Percentiles rank a stretch among this genome's conserved stretches.
phyloP scores from a whole-genome alignment of 208 protist genomes.

The Herpetomonas tarakana region DNA sequence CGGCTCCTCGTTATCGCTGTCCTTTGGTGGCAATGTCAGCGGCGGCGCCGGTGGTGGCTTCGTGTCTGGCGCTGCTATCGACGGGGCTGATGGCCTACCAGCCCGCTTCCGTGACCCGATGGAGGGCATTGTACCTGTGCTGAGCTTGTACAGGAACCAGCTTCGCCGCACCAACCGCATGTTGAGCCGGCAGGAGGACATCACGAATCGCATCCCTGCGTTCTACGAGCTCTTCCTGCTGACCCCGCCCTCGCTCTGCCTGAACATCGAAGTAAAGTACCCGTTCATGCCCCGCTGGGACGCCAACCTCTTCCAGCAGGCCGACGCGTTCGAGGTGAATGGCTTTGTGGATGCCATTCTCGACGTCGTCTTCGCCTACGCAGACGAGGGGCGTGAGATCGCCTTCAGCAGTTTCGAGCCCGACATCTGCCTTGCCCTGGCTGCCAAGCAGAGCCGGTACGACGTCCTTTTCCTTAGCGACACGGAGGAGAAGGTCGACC shows the following conservation, averaged over 20 bases:
- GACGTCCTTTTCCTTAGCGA: slow-evolving; percentile 78
- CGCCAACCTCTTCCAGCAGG: slow-evolving; percentile 69
- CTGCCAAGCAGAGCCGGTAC: slow-evolving; percentile 76
- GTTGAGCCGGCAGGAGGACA: slow-evolving; percentile 50
- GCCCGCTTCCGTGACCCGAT: background rate
- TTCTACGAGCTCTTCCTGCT: slow-evolving; percentile 56
- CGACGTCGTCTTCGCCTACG: slow-evolving; percentile 56
- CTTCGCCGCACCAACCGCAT: slow-evolving; percentile 20
- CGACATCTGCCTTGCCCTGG: slow-evolving; percentile 64
- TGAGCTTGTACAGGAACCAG: background rate
- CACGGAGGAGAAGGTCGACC: slow-evolving; percentile 56
- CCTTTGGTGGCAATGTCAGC: background rate
- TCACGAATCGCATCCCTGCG: slow-evolving; percentile 63
- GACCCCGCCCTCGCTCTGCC: slow-evolving; percentile 48
- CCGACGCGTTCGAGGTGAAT: slow-evolving; percentile 78
- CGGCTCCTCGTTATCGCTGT: background rate
- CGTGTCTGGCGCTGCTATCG: background rate
- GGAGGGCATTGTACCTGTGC: background rate
- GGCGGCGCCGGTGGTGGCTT: background rate
- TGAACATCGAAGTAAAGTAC: slow-evolving; percentile 83
- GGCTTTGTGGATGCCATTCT: slow-evolving; percentile 73
- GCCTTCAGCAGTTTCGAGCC: slow-evolving; percentile 85
- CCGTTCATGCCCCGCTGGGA: slow-evolving; percentile 69
- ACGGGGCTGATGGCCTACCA: background rate
- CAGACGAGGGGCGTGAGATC: slow-evolving; percentile 46